A percentile compares a stretch with the other conserved stretches of the same genome.
phyloP scores from a whole-genome alignment of 768 basidiomycete species.

The Lactarius akahatsu region DNA sequence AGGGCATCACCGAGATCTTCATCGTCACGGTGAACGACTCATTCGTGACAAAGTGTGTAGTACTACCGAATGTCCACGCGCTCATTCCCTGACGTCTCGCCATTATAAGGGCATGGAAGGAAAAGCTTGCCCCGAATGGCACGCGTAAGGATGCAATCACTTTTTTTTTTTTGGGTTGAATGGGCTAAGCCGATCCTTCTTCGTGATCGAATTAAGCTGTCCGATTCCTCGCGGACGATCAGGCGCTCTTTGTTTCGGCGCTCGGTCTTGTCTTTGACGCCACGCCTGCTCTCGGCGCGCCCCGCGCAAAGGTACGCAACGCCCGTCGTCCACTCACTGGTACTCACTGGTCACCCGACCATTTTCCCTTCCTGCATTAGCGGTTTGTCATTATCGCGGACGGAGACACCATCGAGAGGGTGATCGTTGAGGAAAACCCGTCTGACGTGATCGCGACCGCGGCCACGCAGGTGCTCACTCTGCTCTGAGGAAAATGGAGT shows the following conservation, averaged over 20 bases:
- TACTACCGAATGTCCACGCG: not conserved
- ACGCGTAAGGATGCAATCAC: constrained; percentile 43
- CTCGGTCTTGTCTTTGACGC: constrained; percentile 49
- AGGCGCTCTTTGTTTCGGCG: constrained; percentile 44
- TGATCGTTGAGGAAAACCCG: constrained; percentile 47
- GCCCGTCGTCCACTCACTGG: not conserved
- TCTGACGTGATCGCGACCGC: constrained; percentile 42
- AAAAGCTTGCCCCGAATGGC: constrained; percentile 53
- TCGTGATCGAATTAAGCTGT: constrained; percentile 31
- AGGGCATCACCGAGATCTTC: constrained; percentile 70
- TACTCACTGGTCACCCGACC: too few species aligned
- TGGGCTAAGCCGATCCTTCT: not conserved
- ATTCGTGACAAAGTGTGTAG: constrained; percentile 49
- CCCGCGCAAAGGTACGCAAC: constrained; percentile 51
- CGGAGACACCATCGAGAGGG: constrained; percentile 61
- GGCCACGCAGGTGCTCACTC: constrained; percentile 44
- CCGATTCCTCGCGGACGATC: constrained; percentile 55
- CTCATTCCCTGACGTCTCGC: not conserved
- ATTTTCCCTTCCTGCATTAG: constrained; percentile 31
- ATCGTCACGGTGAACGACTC: constrained; percentile 78
- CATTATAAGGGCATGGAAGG: constrained; percentile 56
- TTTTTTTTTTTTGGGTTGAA: not conserved
- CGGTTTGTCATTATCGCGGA: constrained; percentile 69
- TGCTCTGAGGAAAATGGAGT: constrained; percentile 26
- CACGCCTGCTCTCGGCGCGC: constrained; percentile 58